A percentile compares a stretch with the other conserved stretches of the same genome.
phyloP scores from a whole-genome alignment of 2,329 filamentous ascomycete species.

The Colletotrichum sp. region DNA sequence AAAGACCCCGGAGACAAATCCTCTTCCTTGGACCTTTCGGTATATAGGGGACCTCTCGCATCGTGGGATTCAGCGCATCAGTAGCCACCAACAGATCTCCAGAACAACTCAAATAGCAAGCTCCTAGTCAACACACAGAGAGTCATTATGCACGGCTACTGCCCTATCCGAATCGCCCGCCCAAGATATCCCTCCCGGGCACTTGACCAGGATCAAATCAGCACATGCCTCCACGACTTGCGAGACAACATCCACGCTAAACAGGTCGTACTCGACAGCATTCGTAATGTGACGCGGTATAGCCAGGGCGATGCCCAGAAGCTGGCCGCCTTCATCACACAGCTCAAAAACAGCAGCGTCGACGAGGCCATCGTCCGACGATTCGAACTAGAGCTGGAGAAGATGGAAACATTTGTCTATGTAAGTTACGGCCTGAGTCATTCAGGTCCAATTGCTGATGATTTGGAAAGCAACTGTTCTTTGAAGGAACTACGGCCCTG shows the following conservation, averaged over 20 bases:
- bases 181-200: neutral
- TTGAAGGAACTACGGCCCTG: neutral
- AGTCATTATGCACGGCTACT: neutral
- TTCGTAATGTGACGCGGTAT: neutral
- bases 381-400: neutral
- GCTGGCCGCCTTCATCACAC: neutral
- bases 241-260: neutral
- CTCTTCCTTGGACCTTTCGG: neutral
- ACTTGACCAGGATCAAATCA: neutral
- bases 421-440: neutral
- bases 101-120: too few species aligned
- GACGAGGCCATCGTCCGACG: neutral
- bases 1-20: neutral
- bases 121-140: neutral
- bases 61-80: neutral
- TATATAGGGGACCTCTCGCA: neutral
- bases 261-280: neutral
- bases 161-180: neutral
- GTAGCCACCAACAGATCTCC: neutral
- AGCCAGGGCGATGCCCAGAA: neutral
- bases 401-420: neutral
- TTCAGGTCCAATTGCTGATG: neutral
- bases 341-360: neutral
- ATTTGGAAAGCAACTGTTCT: neutral
- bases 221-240: neutral